These are phyloP conservation scores for Jamesozyma spencerorum DNA, from an alignment of 805 yeast genomes.

Conservation along the genomic window DNA sequence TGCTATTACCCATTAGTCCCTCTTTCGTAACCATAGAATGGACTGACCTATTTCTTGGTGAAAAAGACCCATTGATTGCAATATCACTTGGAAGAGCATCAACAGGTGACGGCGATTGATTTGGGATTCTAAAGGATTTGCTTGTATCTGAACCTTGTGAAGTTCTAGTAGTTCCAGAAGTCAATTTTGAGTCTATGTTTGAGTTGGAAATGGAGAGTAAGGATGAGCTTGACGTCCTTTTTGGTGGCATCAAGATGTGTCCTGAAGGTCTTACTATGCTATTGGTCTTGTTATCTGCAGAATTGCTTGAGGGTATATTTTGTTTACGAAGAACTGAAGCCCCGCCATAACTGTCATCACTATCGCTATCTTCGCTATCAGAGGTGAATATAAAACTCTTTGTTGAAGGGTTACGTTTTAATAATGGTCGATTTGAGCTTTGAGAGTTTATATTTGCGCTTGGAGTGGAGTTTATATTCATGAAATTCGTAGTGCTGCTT, in stretches of 20 bases:
- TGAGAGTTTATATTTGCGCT: neutral
- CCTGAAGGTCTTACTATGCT: neutral
- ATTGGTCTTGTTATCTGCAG: neutral
- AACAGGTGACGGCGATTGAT: slow-evolving; percentile 15
- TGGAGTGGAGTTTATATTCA: neutral
- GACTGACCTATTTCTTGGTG: slow-evolving; percentile 22
- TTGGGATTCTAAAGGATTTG: slow-evolving; percentile 7
- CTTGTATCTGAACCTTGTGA: slow-evolving; percentile 1
- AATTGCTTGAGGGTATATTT: neutral
- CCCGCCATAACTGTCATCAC: slow-evolving; percentile 1
- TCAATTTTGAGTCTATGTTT: neutral
- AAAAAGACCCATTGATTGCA: slow-evolving; percentile 37
- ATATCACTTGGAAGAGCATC: slow-evolving; percentile 32
- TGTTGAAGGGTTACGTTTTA: slow-evolving; percentile 14
- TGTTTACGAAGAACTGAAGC: neutral
- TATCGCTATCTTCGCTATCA: slow-evolving; percentile 24
- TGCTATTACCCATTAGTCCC: slow-evolving; percentile 8
- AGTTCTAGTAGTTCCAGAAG: neutral
- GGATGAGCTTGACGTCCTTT: slow-evolving; percentile 6
- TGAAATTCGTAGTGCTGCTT: slow-evolving; percentile 2
- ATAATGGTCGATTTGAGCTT: slow-evolving; percentile 2
- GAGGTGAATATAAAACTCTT: slow-evolving; percentile 26
- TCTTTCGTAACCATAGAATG: slow-evolving; percentile 19
- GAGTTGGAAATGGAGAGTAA: neutral
- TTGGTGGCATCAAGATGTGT: slow-evolving; percentile 5